phyloP scores from a whole-genome alignment of 352 stramenopile genomes.

The Hyaloperonospora brassicae region DNA sequence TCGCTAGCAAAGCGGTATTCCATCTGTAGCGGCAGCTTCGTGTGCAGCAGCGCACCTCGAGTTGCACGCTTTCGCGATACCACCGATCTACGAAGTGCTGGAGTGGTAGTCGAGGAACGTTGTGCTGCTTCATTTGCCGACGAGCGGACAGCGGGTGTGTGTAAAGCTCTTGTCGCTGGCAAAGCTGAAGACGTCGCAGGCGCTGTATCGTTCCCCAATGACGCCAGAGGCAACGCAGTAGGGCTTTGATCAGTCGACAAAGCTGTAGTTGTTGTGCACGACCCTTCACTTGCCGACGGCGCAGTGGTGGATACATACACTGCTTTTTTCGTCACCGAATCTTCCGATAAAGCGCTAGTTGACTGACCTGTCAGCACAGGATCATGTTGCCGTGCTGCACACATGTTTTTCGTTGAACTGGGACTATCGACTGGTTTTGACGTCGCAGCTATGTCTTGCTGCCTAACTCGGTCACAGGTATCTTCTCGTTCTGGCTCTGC shows the following conservation, averaged over 20 bases:
- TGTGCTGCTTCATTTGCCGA: conserved; percentile 5
- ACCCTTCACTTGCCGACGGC: conserved; percentile 7
- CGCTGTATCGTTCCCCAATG: conserved; percentile 11
- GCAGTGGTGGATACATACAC: conserved; percentile 10
- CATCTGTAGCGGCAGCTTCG: conserved; percentile 53
- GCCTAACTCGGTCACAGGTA: neutral
- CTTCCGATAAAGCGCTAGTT: conserved; percentile 9
- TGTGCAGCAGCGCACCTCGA: conserved; percentile 33
- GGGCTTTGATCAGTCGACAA: conserved; percentile 2
- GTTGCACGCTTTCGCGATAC: conserved; percentile 25
- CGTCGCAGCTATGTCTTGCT: neutral
- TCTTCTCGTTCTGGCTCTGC: conserved; percentile 13
- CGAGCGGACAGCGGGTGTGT: conserved; percentile 3
- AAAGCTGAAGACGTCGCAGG: conserved; percentile 15
- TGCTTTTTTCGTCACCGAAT: conserved; percentile 5
- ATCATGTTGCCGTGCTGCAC: neutral
- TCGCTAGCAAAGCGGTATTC: conserved; percentile 53
- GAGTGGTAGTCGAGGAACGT: conserved; percentile 9
- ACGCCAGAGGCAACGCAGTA: neutral
- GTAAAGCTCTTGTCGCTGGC: conserved; percentile 12
- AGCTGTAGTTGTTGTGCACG: conserved; percentile 8
- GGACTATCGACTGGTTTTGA: conserved; percentile 1
- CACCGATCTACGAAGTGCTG: conserved; percentile 13
- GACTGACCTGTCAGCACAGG: neutral
- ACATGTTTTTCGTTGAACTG: conserved; percentile 5